Evolutionary conservation across 2,329 filamentous ascomycete genomes (phyloP), one percentile per base, ranked within the genome.

Genomic region (Diaporthe australafricana): DNA sequence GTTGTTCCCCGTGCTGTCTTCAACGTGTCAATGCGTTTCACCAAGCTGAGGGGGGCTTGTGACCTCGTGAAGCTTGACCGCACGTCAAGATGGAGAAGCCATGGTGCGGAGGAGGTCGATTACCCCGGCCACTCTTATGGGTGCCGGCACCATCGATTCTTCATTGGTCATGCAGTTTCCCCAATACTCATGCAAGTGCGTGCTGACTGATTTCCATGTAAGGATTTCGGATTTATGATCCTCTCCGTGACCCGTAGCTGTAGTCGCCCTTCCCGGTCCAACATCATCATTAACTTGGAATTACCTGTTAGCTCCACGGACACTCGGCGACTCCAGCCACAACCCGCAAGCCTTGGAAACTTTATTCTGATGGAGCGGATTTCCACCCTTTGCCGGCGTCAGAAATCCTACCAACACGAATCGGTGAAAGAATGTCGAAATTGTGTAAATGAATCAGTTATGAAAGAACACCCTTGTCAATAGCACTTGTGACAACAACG

Each of bases 21-120:
- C 9, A 12, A 35, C 56, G 3, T 48, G 45, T 65, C 45, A 65
- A 50, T 65, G 60, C 42, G 42, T 63, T 63, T 63, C 42, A 48
- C 2, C 20, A 22, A 11, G 27, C 40, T 63, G 42, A 35, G 27
- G 60, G 60, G 42, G 20, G 38, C 56, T 4, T 65, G 60, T 50
- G 45, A 65, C 60, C 60, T 65, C 45, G 60, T 22, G 60, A 65
- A 17, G 60, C 60, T 65, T 48, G n/a, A 30, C 60, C n/a, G 30
- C n/a, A 38, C 42, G 57, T 48, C 27, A 40, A 35, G 20, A 35
- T 48, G 60, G 60, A 27, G 60, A 65, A 65, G 45, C 60, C 2
- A 8, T 6, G n/a, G 60, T 65, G 60, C 60, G 60, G 60, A 63
- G 57, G 57, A 65, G 60, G 60, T 50, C 45, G 2, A 25, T 14